Evolutionary conservation across 495 filamentous ascomycete species (phyloP), one percentile per base, ranked within the genome.

Genomic region (Penicillium daleae): DNA sequence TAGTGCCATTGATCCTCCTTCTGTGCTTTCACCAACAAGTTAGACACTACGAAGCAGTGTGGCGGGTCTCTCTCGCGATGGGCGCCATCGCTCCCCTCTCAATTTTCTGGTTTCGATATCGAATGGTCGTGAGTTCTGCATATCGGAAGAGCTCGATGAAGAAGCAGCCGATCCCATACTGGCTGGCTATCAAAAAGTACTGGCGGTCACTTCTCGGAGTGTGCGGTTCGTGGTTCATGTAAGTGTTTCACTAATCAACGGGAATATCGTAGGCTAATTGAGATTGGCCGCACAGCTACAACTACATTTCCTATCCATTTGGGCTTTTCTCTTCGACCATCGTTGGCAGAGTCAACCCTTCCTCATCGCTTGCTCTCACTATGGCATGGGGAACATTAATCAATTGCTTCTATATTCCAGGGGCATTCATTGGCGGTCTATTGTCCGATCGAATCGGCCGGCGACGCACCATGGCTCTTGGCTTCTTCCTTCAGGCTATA

Each of bases 311-410:
- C 0, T 76, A 75, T 57, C 77, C 77, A 1, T 77, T 78, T 44
- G 71, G 73, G 0, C 66, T 77, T 12, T 77, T 77, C 46, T 71
- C 71, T 19, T 73, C 75, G 4, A 79, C 75, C 1, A 77, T 80
- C 19, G 71, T 76, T 55, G 66, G 59, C 78, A 86, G 49, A 72
- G 76, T 55, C 27, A 67, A 57, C 63, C 64, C 49, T 71, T 81
- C 24, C 75, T 86, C 54, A 5, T 72, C 70, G 0, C 56, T 72
- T 5, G 67, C 76, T 88, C 42, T 89, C 56, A 78, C 85, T 13
- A 90, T 93, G 58, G 91, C 89, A 19, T 94, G 91, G 89, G 89
- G 89, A 60, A 89, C 86, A 0, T 78, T 92, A 26, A 85, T 93
- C 79, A 92, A 92, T 71, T 76, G 91, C 44, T 92, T 93, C 71